Conservation (phyloP, 2,329 filamentous ascomycete species). For the Cladophialophora psammophila region DNA sequence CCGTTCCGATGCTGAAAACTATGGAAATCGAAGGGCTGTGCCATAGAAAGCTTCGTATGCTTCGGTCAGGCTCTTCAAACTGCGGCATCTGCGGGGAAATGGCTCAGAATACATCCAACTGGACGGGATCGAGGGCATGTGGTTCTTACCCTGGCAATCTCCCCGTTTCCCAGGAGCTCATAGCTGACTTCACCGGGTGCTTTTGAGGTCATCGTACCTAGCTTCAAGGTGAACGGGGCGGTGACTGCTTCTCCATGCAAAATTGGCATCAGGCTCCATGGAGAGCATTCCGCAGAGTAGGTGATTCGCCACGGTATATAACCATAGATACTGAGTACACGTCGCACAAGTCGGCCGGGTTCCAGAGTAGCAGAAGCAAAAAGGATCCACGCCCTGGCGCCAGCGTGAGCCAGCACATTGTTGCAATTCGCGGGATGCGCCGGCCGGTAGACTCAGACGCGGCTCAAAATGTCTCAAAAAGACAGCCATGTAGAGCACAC, state of each 20-base stretch:
- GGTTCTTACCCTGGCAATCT: background rate
- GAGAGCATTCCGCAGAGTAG: background rate
- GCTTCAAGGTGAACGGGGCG: background rate
- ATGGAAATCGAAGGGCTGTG: background rate
- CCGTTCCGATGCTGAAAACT: background rate
- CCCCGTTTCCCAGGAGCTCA: background rate
- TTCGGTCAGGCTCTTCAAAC: background rate
- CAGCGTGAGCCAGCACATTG: background rate
- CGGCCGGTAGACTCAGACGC: background rate
- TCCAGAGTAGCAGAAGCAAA: background rate
- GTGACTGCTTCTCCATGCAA: background rate
- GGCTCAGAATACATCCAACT: background rate
- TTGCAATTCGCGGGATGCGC: background rate
- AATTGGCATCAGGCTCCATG: background rate
- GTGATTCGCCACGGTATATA: background rate
- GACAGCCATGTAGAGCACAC: background rate
- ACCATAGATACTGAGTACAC: background rate
- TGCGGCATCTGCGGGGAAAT: background rate
- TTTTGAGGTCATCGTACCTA: background rate
- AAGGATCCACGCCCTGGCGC: background rate
- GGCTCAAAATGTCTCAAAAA: conserved; percentile 1
- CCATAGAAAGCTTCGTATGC: background rate
- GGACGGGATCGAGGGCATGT: background rate
- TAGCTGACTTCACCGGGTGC: background rate
- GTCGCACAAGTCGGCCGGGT: background rate